phyloP scores from a whole-genome alignment of 2,329 filamentous ascomycete species.

The Clonostachys byssicola region DNA sequence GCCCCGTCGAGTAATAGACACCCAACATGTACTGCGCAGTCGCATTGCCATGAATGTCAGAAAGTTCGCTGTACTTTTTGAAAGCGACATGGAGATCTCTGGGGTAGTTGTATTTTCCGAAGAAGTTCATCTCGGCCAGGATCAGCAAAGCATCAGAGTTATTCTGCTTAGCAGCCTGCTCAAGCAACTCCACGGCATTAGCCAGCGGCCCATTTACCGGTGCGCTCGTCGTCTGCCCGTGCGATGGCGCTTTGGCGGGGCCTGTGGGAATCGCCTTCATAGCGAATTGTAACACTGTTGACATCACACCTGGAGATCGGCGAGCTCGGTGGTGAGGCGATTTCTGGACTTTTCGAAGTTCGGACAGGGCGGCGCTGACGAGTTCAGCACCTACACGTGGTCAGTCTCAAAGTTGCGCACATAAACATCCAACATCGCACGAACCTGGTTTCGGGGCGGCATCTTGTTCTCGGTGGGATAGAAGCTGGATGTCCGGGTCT shows the following conservation, averaged over 20 bases:
- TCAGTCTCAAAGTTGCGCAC: neutral
- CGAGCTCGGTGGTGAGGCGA: conserved; percentile 35
- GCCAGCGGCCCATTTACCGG: conserved; percentile 25
- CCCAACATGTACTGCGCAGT: conserved; percentile 96
- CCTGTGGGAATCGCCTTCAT: conserved; percentile 45
- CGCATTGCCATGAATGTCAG: conserved; percentile 74
- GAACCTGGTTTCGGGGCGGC: neutral
- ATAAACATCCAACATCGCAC: neutral
- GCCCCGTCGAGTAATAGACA: conserved; percentile 90
- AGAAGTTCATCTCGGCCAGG: conserved; percentile 93
- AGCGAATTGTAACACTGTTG: conserved; percentile 35
- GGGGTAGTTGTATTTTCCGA: conserved; percentile 88
- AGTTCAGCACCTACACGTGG: conserved; percentile 41
- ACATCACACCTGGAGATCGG: conserved; percentile 37
- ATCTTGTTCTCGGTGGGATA: neutral
- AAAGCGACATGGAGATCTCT: conserved; percentile 78
- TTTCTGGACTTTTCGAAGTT: conserved; percentile 45
- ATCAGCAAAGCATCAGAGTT: conserved; percentile 84
- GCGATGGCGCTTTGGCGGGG: conserved; percentile 39
- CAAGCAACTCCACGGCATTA: conserved; percentile 47
- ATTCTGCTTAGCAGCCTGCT: conserved; percentile 47
- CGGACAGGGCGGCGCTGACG: conserved; percentile 44
- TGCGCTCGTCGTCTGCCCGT: conserved; percentile 29
- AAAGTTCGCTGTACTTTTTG: conserved; percentile 74
- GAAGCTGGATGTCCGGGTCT: neutral